These are phyloP conservation scores for Lepraria neglecta DNA, from an alignment of 495 filamentous ascomycete genomes.

Conservation along the genomic window DNA sequence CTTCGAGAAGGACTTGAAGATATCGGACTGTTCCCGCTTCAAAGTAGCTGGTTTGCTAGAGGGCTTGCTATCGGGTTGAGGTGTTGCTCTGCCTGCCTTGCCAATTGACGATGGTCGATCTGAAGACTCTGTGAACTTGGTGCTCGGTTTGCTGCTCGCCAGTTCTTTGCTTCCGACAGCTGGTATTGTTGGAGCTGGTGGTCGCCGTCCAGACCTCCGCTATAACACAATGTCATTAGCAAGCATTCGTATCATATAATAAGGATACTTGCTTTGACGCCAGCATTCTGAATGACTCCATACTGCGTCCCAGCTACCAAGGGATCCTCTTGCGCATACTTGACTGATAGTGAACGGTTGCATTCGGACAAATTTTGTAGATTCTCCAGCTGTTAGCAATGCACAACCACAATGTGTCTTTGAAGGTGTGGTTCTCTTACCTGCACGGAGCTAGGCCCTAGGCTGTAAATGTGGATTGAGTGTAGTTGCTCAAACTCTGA, in stretches of 20 bases:
- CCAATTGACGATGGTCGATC: constrained; percentile 30
- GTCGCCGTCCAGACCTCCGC: constrained; percentile 39
- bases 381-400: constrained; percentile 39
- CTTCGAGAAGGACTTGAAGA: constrained; percentile 83
- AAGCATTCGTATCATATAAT: constrained; percentile 6
- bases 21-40: constrained; percentile 58
- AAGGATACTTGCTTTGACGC: constrained; percentile 48
- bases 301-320: constrained; percentile 53
- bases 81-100: constrained; percentile 19
- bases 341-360: constrained; percentile 50
- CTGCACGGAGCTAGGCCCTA: constrained; percentile 64
- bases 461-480: constrained; percentile 81
- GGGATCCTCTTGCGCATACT: constrained; percentile 55
- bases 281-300: constrained; percentile 63
- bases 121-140: constrained; percentile 6
- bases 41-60: constrained; percentile 37
- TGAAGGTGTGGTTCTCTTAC: constrained; percentile 31
- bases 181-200: constrained; percentile 28
- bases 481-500: constrained; percentile 60
- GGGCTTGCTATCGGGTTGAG: constrained; percentile 32
- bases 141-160: constrained; percentile 5
- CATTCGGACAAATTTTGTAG: constrained; percentile 67
- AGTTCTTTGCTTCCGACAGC: constrained; percentile 18
- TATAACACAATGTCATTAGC: constrained; percentile 26
- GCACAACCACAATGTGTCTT: neutral